phyloP scores from a whole-genome alignment of 2,329 filamentous ascomycete species.

The Alternaria consortialis region DNA sequence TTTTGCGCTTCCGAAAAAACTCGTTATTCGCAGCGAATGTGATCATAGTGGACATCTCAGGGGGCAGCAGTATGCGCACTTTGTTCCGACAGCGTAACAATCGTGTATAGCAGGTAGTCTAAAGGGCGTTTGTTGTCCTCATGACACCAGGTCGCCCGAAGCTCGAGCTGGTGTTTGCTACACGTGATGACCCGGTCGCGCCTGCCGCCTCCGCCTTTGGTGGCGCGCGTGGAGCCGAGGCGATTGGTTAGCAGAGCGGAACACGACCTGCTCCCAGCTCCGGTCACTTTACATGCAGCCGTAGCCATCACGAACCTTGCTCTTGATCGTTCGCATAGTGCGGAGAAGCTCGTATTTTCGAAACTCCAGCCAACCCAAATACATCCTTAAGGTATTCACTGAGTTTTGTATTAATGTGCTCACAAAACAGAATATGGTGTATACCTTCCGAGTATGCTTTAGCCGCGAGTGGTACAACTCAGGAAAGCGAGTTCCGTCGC shows the following conservation, averaged over 20 bases:
- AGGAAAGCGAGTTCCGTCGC: not conserved
- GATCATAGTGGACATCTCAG: slow-evolving; percentile 53
- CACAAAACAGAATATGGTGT: not conserved
- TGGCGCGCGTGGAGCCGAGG: slow-evolving; percentile 19
- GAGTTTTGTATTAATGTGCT: not conserved
- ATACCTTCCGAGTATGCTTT: not conserved
- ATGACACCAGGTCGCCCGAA: slow-evolving; percentile 32
- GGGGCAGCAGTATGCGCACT: slow-evolving; percentile 11
- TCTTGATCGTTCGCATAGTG: not conserved
- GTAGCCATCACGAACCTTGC: slow-evolving; percentile 1
- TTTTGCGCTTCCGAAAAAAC: slow-evolving; percentile 56
- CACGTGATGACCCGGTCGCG: slow-evolving; percentile 31
- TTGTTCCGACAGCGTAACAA: slow-evolving; percentile 11
- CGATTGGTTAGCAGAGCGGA: slow-evolving; percentile 21
- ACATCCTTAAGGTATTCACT: not conserved
- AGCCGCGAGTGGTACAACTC: not conserved
- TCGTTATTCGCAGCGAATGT: slow-evolving; percentile 58
- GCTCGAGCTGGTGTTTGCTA: slow-evolving; percentile 21
- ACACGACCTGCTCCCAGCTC: slow-evolving; percentile 19
- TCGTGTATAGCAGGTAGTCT: slow-evolving; percentile 17
- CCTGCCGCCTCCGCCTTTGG: slow-evolving; percentile 34
- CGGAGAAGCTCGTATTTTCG: not conserved
- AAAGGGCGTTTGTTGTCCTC: slow-evolving; percentile 28
- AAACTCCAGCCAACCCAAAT: not conserved
- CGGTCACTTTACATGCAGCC: slow-evolving; percentile 5